phyloP scores from a whole-genome alignment of 106 monocot genomes.

The Gastrodia elata region DNA sequence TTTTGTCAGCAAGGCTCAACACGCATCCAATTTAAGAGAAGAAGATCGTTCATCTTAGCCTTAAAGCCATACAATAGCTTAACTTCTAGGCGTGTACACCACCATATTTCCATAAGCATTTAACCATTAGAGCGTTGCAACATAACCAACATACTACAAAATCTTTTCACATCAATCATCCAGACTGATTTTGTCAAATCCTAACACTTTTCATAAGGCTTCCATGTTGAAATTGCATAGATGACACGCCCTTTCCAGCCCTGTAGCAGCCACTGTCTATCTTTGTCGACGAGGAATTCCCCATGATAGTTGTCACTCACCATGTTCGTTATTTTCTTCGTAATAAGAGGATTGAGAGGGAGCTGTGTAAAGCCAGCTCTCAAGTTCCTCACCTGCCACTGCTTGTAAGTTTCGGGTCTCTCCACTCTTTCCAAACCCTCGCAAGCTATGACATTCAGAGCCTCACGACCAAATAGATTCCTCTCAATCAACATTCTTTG shows the following conservation, averaged over 20 bases:
- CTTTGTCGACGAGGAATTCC: conserved; percentile 26
- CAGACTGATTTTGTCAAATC: background rate
- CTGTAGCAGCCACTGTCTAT: conserved; percentile 25
- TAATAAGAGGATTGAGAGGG: conserved; percentile 11
- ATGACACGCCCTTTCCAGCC: conserved; percentile 35
- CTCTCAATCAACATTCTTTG: conserved; percentile 27
- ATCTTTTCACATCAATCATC: background rate
- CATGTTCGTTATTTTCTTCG: conserved; percentile 17
- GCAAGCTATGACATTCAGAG: conserved; percentile 28
- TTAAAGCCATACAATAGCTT: no score
- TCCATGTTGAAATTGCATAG: conserved; percentile 27
- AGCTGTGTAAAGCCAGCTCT: conserved; percentile 28
- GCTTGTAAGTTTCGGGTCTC: conserved; percentile 36
- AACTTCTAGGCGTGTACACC: no score
- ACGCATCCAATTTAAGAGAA: no score
- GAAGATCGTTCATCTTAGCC: no score
- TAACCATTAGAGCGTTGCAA: no score
- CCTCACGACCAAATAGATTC: conserved; percentile 19
- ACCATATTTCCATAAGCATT: no score
- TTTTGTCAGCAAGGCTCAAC: no score
- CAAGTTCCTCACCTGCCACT: conserved; percentile 27
- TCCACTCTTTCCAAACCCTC: conserved; percentile 27
- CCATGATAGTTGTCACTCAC: conserved; percentile 17
- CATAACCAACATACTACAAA: no score
- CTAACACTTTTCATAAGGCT: background rate